phyloP scores from a whole-genome alignment of 768 basidiomycete species.

The Pleurotus giganteus region DNA sequence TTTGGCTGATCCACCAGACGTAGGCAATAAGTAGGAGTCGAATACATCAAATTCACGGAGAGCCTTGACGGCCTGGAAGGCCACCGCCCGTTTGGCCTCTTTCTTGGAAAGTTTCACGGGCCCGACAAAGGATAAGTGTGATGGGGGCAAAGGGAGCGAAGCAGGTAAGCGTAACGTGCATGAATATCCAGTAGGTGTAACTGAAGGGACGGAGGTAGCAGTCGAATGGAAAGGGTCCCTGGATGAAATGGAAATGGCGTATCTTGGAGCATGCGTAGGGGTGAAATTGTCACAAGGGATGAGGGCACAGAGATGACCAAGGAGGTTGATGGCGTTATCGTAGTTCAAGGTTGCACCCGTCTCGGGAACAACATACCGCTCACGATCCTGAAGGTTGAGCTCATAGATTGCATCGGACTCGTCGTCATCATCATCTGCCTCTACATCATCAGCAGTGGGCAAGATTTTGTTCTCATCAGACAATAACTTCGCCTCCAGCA shows the following conservation, averaged over 20 bases:
- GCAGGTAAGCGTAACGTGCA: slow-evolving; percentile 64
- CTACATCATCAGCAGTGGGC: slow-evolving; percentile 32
- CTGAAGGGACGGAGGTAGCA: not conserved
- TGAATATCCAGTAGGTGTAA: slow-evolving; percentile 50
- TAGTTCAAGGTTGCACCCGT: slow-evolving; percentile 82
- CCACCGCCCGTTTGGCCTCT: slow-evolving; percentile 81
- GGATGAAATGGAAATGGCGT: slow-evolving; percentile 17
- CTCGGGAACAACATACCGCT: slow-evolving; percentile 67
- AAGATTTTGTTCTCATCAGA: slow-evolving; percentile 37
- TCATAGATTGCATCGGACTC: slow-evolving; percentile 39
- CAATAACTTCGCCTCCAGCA: slow-evolving; percentile 50
- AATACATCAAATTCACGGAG: slow-evolving; percentile 73
- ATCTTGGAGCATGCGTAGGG: slow-evolving; percentile 55
- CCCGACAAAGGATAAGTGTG: slow-evolving; percentile 56
- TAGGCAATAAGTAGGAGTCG: slow-evolving; percentile 79
- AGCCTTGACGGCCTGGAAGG: slow-evolving; percentile 72
- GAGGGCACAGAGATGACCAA: slow-evolving; percentile 75
- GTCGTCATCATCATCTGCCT: slow-evolving; percentile 42
- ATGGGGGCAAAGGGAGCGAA: slow-evolving; percentile 55
- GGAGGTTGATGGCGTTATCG: slow-evolving; percentile 65
- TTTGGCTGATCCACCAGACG: slow-evolving; percentile 33
- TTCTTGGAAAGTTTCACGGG: slow-evolving; percentile 65
- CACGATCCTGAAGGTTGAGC: slow-evolving; percentile 60
- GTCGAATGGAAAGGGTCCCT: not conserved
- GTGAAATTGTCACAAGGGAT: slow-evolving; percentile 76